These are phyloP conservation scores for Murraya koenigii DNA, from an alignment of 345 rosid genomes.

Conservation along the genomic window DNA sequence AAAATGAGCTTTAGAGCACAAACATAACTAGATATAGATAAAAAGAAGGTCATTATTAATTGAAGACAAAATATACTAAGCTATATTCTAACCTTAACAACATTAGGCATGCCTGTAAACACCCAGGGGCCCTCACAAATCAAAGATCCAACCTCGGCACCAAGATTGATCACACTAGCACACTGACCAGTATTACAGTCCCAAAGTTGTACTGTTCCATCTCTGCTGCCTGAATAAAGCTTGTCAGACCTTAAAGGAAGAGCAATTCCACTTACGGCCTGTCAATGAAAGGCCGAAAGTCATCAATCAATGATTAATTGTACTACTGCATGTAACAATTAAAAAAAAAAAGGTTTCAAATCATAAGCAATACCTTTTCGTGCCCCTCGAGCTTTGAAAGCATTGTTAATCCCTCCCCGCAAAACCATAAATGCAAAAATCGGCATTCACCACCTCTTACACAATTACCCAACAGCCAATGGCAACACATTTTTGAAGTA, in stretches of 20 bases:
- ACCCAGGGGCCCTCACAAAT: constrained; percentile 59
- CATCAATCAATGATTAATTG: background rate
- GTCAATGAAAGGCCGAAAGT: background rate
- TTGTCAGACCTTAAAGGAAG: constrained; percentile 50
- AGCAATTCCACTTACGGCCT: constrained; percentile 50
- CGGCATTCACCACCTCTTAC: constrained; percentile 29
- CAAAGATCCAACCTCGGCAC: constrained; percentile 46
- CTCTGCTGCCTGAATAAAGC: constrained; percentile 53
- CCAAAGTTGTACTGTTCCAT: constrained; percentile 51
- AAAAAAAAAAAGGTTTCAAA: background rate
- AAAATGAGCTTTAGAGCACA: background rate
- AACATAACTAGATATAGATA: background rate
- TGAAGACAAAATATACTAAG: background rate
- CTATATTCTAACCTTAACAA: constrained; percentile 40
- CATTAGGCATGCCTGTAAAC: constrained; percentile 52
- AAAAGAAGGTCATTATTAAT: background rate
- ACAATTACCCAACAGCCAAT: constrained; percentile 31
- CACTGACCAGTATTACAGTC: constrained; percentile 54
- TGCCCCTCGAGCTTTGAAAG: constrained; percentile 37
- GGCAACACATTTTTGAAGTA: constrained; percentile 6
- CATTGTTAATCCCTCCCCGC: constrained; percentile 27
- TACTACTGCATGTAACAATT: background rate
- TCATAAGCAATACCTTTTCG: constrained; percentile 21
- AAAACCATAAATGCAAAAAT: constrained; percentile 30
- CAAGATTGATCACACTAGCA: constrained; percentile 27